Evolutionary conservation across 352 stramenopile species (phyloP).

Genomic region (Phytophthora hibernalis): DNA sequence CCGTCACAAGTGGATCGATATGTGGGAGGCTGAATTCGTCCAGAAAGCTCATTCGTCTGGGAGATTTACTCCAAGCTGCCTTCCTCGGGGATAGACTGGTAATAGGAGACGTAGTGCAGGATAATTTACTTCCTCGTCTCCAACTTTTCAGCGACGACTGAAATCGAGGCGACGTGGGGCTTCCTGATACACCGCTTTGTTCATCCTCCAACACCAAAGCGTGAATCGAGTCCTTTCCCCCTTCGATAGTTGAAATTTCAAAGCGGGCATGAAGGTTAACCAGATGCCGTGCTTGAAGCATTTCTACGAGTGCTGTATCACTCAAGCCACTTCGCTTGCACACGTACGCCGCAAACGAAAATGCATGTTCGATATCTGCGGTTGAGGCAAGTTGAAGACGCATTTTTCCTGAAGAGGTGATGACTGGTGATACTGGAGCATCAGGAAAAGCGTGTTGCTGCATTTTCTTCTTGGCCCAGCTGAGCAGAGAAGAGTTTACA

Average conservation of each 20-base stretch:
- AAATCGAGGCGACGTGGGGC: slow-evolving; percentile 41
- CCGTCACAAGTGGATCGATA: slow-evolving; percentile 27
- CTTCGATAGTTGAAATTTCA: slow-evolving; percentile 57
- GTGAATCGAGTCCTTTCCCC: slow-evolving; percentile 12
- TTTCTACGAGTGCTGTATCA: slow-evolving; percentile 85
- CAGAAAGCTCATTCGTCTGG: slow-evolving; percentile 69
- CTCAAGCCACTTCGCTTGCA: slow-evolving; percentile 85
- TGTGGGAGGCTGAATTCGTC: slow-evolving; percentile 36
- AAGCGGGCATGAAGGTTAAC: slow-evolving; percentile 77
- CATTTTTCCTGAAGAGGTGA: slow-evolving; percentile 22
- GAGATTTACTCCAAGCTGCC: slow-evolving; percentile 44
- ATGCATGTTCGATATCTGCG: slow-evolving; percentile 85
- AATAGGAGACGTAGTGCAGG: slow-evolving; percentile 34
- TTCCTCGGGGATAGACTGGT: slow-evolving; percentile 17
- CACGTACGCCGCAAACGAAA: slow-evolving; percentile 83
- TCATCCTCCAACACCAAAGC: slow-evolving; percentile 14
- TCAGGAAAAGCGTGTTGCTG: slow-evolving; percentile 37
- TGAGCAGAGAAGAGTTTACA: slow-evolving; percentile 65
- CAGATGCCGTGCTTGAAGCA: slow-evolving; percentile 85
- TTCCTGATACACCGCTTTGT: slow-evolving; percentile 4
- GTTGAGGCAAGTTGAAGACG: slow-evolving; percentile 54
- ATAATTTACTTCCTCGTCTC: slow-evolving; percentile 23
- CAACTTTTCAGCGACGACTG: slow-evolving; percentile 32
- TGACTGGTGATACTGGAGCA: slow-evolving; percentile 6
- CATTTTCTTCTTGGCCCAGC: slow-evolving; percentile 68